Conservation (phyloP, 208 protist species). For the Wallacemonas sp. region DNA sequence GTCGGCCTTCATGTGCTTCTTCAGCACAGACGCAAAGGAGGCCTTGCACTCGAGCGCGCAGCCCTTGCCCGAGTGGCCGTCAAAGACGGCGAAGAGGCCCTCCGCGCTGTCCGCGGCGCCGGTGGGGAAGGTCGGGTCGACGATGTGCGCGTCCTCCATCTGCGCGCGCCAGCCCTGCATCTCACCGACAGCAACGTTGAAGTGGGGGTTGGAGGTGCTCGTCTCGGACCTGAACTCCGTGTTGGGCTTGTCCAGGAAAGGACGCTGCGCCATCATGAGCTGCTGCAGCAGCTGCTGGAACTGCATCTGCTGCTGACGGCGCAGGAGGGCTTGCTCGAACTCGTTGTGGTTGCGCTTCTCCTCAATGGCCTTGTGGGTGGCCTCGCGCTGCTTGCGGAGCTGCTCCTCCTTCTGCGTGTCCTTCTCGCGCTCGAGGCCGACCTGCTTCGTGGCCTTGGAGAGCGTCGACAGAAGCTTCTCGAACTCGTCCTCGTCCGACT, state of each 20-base stretch:
- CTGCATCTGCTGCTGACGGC: conserved; percentile 55
- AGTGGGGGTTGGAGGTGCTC: conserved; percentile 47
- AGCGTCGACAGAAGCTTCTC: conserved; percentile 68
- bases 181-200: conserved; percentile 74
- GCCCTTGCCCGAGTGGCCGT: conserved; percentile 78
- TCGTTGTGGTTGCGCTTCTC: conserved; percentile 46
- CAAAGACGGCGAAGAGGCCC: conserved; percentile 86
- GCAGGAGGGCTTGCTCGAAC: conserved; percentile 53
- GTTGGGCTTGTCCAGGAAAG: conserved; percentile 60
- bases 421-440: conserved; percentile 39
- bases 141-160: conserved; percentile 87
- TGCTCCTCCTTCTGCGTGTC: conserved; percentile 39
- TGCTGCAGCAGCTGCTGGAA: conserved; percentile 72
- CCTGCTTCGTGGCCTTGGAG: conserved; percentile 58
- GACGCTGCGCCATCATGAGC: conserved; percentile 53
- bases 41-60: conserved; percentile 46
- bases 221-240: conserved; percentile 70
- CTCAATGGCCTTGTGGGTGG: conserved; percentile 40
- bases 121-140: conserved; percentile 58
- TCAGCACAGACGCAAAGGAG: conserved; percentile 37
- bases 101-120: conserved; percentile 38
- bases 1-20: conserved; percentile 27
- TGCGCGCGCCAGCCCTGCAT: conserved; percentile 91
- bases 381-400: conserved; percentile 36
- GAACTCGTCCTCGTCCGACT: conserved; percentile 70